Evolutionary conservation across 2,329 filamentous ascomycete species (phyloP).

Genomic region (Trichoderma breve): DNA sequence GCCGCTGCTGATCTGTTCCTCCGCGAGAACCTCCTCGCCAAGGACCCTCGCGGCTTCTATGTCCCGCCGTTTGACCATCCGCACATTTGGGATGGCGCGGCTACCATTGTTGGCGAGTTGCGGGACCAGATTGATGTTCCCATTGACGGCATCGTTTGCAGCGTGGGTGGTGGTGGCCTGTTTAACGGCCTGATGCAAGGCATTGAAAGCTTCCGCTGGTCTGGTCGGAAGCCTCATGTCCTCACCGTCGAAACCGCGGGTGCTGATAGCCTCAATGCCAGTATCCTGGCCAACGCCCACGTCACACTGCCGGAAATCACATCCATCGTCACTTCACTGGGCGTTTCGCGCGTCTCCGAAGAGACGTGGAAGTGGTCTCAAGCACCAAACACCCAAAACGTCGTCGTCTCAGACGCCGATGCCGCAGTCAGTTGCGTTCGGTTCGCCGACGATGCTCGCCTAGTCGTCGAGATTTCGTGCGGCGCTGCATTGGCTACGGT

Average conservation of each 20-base stretch:
- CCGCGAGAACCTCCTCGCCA: slow-evolving; percentile 53
- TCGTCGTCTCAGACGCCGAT: slow-evolving; percentile 54
- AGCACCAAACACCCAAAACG: slow-evolving; percentile 38
- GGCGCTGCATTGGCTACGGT: slow-evolving; percentile 73
- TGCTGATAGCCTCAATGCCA: slow-evolving; percentile 66
- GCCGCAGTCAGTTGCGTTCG: slow-evolving; percentile 74
- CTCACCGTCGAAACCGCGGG: slow-evolving; percentile 75
- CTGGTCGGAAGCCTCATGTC: slow-evolving; percentile 46
- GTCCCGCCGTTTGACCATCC: slow-evolving; percentile 69
- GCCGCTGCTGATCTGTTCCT: slow-evolving; percentile 68
- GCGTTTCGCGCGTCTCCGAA: slow-evolving; percentile 67
- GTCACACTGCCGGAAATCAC: slow-evolving; percentile 70
- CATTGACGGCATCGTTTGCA: slow-evolving; percentile 71
- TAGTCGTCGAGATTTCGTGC: slow-evolving; percentile 82
- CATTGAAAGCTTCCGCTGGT: slow-evolving; percentile 49
- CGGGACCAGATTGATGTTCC: slow-evolving; percentile 41
- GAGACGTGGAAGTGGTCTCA: slow-evolving; percentile 65
- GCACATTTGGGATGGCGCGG: slow-evolving; percentile 65
- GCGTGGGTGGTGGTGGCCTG: slow-evolving; percentile 77
- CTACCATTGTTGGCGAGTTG: slow-evolving; percentile 55
- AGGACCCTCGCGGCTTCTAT: slow-evolving; percentile 57
- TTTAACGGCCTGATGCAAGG: slow-evolving; percentile 74
- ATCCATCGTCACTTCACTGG: slow-evolving; percentile 71
- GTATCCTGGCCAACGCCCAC: slow-evolving; percentile 54
- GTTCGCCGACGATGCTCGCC: slow-evolving; percentile 76